phyloP scores from a whole-genome alignment of 495 filamentous ascomycete species.

The Tuber borchii region DNA sequence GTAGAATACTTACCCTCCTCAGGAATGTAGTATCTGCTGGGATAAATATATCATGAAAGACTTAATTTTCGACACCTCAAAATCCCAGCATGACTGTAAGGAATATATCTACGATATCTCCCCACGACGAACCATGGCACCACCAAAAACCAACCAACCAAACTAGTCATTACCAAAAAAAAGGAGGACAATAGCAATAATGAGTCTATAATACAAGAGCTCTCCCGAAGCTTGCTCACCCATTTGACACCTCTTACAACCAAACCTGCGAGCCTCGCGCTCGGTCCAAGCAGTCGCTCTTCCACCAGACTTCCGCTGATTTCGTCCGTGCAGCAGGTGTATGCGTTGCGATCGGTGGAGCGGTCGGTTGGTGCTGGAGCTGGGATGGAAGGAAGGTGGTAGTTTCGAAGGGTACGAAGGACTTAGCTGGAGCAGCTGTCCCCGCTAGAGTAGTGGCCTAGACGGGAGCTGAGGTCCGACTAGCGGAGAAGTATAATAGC shows the following conservation, averaged over 20 bases:
- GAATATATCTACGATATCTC: not conserved
- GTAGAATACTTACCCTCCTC: not conserved
- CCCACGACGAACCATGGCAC: conserved; percentile 5
- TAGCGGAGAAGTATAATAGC: conserved; percentile 16
- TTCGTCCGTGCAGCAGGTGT: not conserved
- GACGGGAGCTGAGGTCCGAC: not conserved
- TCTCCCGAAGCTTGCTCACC: not conserved
- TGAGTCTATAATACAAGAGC: not conserved
- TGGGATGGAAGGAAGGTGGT: not conserved
- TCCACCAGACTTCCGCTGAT: conserved; percentile 22
- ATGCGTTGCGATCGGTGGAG: not conserved
- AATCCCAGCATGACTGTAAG: not conserved
- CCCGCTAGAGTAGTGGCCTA: not conserved
- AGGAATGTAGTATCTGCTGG: not conserved
- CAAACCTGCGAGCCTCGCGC: conserved; percentile 16
- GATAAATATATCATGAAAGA: not conserved
- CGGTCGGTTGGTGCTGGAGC: conserved; percentile 5
- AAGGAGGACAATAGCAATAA: conserved; percentile 1
- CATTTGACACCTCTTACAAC: conserved; percentile 15
- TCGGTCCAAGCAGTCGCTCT: conserved; percentile 14
- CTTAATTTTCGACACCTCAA: not conserved
- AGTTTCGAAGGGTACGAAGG: not conserved
- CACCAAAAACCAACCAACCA: not conserved
- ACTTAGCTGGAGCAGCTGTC: not conserved
- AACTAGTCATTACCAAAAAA: no score